Evolutionary conservation across 1,284 basidiomycete species (phyloP), one percentile per base, ranked within the genome.

Genomic region (Marasmius fiardii): DNA sequence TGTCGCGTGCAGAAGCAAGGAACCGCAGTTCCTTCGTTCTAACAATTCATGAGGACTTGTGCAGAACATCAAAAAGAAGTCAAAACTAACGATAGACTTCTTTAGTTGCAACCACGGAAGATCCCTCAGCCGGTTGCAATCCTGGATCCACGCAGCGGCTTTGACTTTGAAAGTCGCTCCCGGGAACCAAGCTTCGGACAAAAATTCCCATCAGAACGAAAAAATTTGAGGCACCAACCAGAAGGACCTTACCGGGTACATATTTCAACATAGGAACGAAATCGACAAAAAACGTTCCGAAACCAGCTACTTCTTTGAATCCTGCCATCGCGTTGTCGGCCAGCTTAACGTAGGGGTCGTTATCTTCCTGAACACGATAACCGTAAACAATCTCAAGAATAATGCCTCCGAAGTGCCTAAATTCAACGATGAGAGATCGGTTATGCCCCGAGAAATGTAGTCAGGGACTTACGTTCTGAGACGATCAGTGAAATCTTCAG

Each of bases 371-470:
- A 21, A 68, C 62, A 12, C 65, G 61, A 43, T 68, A 67, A 8
- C 68, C 69, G 45, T 71, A 69, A 0, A 64, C 63, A 3, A 66
- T 55, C 14, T 61, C 62, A 11, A 71, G 60, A 24, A 68, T 65
- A 21, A 67, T 55, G 8, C 64, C 60, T 2, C 64, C 65, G 0
- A 64, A 60, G 47, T 62, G 59, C 43, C 67, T 68, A n/a, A 11
- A 14, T 52, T 33, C 18, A 23, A 21, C 35, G 6, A 47, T 16
- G 52, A 24, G 21, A 4, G 23, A 14, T 31, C 10, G 4, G 21
- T 18, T 18, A 41, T 24, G 49, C 10, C 21, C 21, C 20, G 11
- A 53, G 43, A 20, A 26, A 16, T 12, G 12, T 11, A 37, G 39
- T 6, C 7, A 7, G 4, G 7, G 12, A 43, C 1, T 3, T 21